Evolutionary conservation across 352 stramenopile species (phyloP).

Genomic region (Chrysophaeum taylorii): DNA sequence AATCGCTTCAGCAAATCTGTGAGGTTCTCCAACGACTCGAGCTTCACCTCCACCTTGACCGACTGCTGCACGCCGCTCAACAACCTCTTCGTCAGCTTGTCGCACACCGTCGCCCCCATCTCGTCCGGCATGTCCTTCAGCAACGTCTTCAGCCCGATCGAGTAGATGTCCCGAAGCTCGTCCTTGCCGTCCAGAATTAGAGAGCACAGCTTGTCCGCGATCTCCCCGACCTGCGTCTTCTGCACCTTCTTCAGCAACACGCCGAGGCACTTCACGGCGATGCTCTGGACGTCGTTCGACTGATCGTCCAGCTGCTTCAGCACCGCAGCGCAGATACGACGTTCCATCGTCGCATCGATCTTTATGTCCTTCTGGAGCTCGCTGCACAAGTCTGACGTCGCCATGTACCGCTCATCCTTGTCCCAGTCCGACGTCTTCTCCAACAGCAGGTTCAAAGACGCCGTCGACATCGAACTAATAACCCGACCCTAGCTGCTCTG

Average conservation of each 20-base stretch:
- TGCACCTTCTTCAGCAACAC: constrained; percentile 93
- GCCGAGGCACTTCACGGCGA: constrained; percentile 77
- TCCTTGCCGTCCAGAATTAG: constrained; percentile 89
- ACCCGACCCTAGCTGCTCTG: no score
- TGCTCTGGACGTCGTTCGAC: constrained; percentile 95
- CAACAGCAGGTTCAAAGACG: constrained; percentile 18
- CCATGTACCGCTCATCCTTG: constrained; percentile 99
- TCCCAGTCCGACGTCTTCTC: constrained; percentile 42
- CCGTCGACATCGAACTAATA: no score
- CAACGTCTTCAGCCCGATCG: constrained; percentile 93
- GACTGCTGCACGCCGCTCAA: constrained; percentile 53
- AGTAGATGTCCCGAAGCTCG: constrained; percentile 96
- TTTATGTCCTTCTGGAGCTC: constrained; percentile 70
- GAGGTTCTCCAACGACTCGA: constrained; percentile 74
- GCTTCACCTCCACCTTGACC: constrained; percentile 47
- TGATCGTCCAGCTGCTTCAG: constrained; percentile 93
- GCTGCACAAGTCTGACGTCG: constrained; percentile 91
- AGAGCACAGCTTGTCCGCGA: constrained; percentile 88
- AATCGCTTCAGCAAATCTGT: constrained; percentile 91
- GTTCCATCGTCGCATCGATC: constrained; percentile 29
- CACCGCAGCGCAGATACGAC: constrained; percentile 78
- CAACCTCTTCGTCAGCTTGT: constrained; percentile 17
- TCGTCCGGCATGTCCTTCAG: constrained; percentile 76
- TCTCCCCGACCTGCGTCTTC: constrained; percentile 80
- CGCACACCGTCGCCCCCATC: constrained; percentile 55